These are phyloP conservation scores for Malus hybrid DNA, from an alignment of 331 rosid species.

Conservation along the genomic window DNA sequence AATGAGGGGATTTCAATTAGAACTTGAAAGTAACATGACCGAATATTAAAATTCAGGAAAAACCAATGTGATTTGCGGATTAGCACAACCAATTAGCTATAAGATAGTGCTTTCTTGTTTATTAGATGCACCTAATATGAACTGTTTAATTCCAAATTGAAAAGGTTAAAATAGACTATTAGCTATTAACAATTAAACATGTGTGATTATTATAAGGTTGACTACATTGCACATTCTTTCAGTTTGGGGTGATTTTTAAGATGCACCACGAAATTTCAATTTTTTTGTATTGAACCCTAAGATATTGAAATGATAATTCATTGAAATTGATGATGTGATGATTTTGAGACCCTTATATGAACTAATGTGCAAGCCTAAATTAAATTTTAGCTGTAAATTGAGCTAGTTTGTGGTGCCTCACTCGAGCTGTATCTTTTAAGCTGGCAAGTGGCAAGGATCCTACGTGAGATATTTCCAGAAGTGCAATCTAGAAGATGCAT, in stretches of 20 bases:
- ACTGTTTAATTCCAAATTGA: neutral
- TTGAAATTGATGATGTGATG: too few relatives aligned
- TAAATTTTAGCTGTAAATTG: neutral
- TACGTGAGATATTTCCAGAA: neutral
- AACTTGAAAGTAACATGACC: neutral
- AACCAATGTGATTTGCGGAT: neutral
- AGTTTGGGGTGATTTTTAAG: too few relatives aligned
- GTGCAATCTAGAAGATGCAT: conserved; percentile 18
- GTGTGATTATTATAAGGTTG: too few relatives aligned
- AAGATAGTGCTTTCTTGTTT: neutral
- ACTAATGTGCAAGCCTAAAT: too few relatives aligned
- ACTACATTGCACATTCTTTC: too few relatives aligned
- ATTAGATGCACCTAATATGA: neutral
- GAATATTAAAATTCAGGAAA: neutral
- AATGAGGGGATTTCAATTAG: neutral
- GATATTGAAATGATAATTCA: too few relatives aligned
- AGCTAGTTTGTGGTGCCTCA: neutral
- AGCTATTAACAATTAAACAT: too few relatives aligned
- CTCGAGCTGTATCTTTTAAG: neutral
- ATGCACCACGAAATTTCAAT: too few relatives aligned
- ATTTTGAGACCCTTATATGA: too few relatives aligned
- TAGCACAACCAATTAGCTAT: neutral
- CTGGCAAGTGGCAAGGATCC: neutral
- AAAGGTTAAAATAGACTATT: neutral
- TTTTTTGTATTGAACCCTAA: too few relatives aligned